Evolutionary conservation across 495 filamentous ascomycete genomes (phyloP).

Genomic region (Rhypophila decipiens): DNA sequence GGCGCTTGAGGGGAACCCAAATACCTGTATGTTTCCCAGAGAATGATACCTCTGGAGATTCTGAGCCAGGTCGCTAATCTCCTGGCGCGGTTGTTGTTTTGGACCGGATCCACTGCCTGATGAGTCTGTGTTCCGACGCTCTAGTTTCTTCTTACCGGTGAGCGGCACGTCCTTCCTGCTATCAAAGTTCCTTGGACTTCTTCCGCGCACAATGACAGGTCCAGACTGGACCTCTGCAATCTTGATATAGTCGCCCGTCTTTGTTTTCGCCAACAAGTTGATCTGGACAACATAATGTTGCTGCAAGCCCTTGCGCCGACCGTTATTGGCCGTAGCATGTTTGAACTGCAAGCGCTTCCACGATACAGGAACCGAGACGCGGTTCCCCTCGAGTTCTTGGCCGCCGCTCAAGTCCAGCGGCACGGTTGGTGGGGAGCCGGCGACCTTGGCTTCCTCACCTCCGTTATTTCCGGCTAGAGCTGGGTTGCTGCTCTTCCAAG

Average conservation of each 20-base stretch:
- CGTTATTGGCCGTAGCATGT: conserved; percentile 83
- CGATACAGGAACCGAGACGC: conserved; percentile 70
- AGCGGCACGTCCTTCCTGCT: conserved; percentile 60
- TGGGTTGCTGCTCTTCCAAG: conserved; percentile 76
- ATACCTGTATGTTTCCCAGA: conserved; percentile 23
- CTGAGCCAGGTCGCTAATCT: conserved; percentile 17
- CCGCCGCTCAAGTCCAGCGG: conserved; percentile 67
- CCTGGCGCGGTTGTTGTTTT: conserved; percentile 7
- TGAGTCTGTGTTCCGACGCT: conserved; percentile 15
- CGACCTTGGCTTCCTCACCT: conserved; percentile 40
- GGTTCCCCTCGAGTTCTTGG: conserved; percentile 57
- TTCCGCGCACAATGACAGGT: conserved; percentile 61
- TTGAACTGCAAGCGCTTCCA: conserved; percentile 93
- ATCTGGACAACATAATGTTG: conserved; percentile 66
- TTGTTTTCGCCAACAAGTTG: conserved; percentile 53
- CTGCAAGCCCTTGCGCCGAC: conserved; percentile 62
- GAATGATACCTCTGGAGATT: conserved; percentile 32
- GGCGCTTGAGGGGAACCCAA: too few relatives aligned
- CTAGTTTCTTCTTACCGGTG: conserved; percentile 39
- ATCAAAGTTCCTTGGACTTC: conserved; percentile 65
- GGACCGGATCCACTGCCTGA: not conserved
- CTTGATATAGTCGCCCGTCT: conserved; percentile 52
- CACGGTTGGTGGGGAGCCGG: conserved; percentile 48
- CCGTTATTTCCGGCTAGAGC: conserved; percentile 40
- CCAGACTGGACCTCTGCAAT: conserved; percentile 57